Conservation (phyloP, 345 rosid genomes). For the Reutealis trisperma region DNA sequence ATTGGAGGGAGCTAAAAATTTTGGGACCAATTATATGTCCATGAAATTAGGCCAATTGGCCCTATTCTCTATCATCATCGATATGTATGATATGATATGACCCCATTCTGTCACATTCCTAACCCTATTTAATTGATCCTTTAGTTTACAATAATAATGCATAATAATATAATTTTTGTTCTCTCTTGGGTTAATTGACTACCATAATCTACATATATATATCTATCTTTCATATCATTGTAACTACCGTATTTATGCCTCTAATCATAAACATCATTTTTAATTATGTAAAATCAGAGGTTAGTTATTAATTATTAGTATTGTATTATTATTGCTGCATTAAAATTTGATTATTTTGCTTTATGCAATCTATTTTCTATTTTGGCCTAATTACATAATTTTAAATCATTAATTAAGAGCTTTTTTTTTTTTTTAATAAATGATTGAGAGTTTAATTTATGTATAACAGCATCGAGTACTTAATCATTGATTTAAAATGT, state of each 20-base stretch:
- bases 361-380: too few species aligned
- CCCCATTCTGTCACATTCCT: neutral
- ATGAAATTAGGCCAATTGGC: neutral
- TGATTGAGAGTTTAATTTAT: too few species aligned
- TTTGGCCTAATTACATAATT: too few species aligned
- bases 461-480: too few species aligned
- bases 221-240: neutral
- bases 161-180: neutral
- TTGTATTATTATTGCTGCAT: too few species aligned
- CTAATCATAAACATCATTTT: neutral
- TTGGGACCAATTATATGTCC: neutral
- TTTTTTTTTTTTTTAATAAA: too few species aligned
- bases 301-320: too few species aligned
- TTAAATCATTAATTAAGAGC: too few species aligned
- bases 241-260: neutral
- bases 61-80: slow-evolving; percentile 12
- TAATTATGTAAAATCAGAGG: neutral
- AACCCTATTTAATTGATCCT: neutral
- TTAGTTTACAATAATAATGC: too few species aligned
- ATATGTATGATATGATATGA: neutral
- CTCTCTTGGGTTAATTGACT: neutral
- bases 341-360: too few species aligned
- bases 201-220: too few species aligned
- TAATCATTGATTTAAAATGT: too few species aligned
- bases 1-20: neutral